Evolutionary conservation across 2,329 filamentous ascomycete species (phyloP).

Genomic region (Botrytis fragariae): DNA sequence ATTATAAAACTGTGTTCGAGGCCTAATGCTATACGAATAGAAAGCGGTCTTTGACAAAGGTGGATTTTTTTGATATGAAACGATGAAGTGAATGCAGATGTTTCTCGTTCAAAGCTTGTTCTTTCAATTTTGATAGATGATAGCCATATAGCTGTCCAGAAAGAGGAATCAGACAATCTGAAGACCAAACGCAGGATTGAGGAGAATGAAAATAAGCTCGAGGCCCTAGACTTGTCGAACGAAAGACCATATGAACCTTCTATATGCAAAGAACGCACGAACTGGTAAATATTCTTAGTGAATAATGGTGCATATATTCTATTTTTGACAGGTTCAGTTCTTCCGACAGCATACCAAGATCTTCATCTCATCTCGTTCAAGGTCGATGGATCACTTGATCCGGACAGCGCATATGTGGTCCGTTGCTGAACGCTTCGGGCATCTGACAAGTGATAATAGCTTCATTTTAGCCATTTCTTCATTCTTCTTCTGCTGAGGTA

Average conservation of each 20-base stretch:
- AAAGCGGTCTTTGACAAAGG: not conserved
- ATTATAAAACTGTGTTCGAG: not conserved
- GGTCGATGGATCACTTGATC: not conserved
- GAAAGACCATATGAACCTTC: too few relatives aligned
- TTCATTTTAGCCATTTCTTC: not conserved
- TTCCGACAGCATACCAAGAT: not conserved
- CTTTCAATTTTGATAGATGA: not conserved
- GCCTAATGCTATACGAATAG: not conserved
- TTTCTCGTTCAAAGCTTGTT: too few relatives aligned
- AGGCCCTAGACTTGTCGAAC: not conserved
- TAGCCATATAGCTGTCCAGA: not conserved
- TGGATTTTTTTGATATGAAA: too few relatives aligned
- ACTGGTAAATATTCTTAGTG: not conserved
- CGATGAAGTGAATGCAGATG: too few relatives aligned
- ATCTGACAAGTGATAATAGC: not conserved
- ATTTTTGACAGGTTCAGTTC: not conserved
- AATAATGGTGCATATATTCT: not conserved
- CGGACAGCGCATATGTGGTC: not conserved
- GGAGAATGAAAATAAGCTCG: not conserved
- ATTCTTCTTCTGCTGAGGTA: not conserved
- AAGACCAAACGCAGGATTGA: not conserved
- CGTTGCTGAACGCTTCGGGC: not conserved
- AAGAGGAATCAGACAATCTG: not conserved
- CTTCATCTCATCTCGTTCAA: not conserved
- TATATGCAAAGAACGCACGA: not conserved